These are phyloP conservation scores for Carex kokanica DNA, from an alignment of 176 grass and related monocot species.

Conservation along the genomic window DNA sequence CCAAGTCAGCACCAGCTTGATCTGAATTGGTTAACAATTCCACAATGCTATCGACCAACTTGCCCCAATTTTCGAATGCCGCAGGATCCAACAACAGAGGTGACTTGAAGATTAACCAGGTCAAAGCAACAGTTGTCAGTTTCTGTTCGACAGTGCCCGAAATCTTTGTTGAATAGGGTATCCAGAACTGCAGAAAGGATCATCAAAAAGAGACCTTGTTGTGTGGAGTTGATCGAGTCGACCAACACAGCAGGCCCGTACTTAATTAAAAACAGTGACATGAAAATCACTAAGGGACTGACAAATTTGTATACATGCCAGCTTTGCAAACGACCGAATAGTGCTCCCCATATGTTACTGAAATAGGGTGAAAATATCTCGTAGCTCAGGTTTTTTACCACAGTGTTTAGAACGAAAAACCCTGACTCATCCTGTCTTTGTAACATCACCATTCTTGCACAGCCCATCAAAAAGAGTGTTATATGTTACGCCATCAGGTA, in stretches of 20 bases:
- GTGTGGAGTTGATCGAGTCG: conserved; percentile 61
- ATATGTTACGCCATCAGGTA: too few species aligned
- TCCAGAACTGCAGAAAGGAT: conserved; percentile 81
- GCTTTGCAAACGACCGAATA: conserved; percentile 63
- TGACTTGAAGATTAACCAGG: conserved; percentile 78
- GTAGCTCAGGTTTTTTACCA: conserved; percentile 73
- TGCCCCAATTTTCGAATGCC: conserved; percentile 69
- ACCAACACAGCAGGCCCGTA: conserved; percentile 64
- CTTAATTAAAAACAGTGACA: conserved; percentile 82
- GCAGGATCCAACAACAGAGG: conserved; percentile 56
- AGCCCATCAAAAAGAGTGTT: too few species aligned
- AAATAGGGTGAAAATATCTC: conserved; percentile 73
- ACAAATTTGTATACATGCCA: conserved; percentile 70
- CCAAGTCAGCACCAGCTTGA: conserved; percentile 49
- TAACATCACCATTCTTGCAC: too few species aligned
- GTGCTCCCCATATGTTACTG: conserved; percentile 56
- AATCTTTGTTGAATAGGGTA: conserved; percentile 76
- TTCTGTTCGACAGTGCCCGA: conserved; percentile 79
- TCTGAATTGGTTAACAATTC: conserved; percentile 62
- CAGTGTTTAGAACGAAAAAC: conserved; percentile 88
- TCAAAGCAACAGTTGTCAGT: conserved; percentile 75
- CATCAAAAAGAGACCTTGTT: conserved; percentile 50
- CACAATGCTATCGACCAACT: conserved; percentile 71
- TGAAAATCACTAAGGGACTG: conserved; percentile 75
- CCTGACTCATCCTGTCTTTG: conserved; percentile 39